These are phyloP conservation scores for Fusarium burgessii DNA, from an alignment of 2,329 filamentous ascomycete genomes.

Conservation along the genomic window DNA sequence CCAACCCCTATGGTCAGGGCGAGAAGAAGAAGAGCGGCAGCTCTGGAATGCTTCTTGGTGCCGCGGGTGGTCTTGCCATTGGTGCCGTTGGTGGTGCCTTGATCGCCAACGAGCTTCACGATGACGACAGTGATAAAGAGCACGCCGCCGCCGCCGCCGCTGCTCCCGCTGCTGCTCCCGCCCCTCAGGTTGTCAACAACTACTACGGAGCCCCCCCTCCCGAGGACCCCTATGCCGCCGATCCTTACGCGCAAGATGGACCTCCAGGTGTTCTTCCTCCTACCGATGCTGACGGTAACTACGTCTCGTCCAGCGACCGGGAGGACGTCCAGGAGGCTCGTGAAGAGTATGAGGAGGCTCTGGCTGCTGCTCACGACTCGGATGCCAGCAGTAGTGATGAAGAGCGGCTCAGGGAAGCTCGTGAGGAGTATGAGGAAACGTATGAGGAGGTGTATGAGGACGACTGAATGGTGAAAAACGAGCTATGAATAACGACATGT, in stretches of 20 bases:
- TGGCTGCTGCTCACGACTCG: conserved; percentile 54
- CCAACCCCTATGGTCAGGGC: conserved; percentile 39
- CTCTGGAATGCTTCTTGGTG: conserved; percentile 68
- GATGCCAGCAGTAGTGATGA: conserved; percentile 64
- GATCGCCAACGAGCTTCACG: conserved; percentile 64
- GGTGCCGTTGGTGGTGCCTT: conserved; percentile 69
- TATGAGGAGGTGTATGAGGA: conserved; percentile 48
- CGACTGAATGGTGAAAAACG: conserved; percentile 31
- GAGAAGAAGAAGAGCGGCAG: conserved; percentile 57
- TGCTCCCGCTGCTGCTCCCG: background rate
- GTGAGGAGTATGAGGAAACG: conserved; percentile 60
- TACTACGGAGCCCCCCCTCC: conserved; percentile 38
- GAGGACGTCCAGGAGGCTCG: conserved; percentile 57
- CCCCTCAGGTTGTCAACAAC: conserved; percentile 20
- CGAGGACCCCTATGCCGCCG: conserved; percentile 29
- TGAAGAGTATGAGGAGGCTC: conserved; percentile 59
- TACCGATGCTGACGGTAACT: conserved; percentile 57
- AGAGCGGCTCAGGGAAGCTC: conserved; percentile 64
- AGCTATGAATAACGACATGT: conserved; percentile 41
- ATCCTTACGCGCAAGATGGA: conserved; percentile 35
- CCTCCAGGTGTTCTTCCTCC: conserved; percentile 54
- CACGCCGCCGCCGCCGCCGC: conserved; percentile 22
- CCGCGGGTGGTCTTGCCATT: conserved; percentile 68
- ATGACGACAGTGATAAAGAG: conserved; percentile 44
- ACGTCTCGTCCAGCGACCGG: conserved; percentile 57